Conservation (phyloP, 768 basidiomycete species). For the Leccinum disarticulatum region DNA sequence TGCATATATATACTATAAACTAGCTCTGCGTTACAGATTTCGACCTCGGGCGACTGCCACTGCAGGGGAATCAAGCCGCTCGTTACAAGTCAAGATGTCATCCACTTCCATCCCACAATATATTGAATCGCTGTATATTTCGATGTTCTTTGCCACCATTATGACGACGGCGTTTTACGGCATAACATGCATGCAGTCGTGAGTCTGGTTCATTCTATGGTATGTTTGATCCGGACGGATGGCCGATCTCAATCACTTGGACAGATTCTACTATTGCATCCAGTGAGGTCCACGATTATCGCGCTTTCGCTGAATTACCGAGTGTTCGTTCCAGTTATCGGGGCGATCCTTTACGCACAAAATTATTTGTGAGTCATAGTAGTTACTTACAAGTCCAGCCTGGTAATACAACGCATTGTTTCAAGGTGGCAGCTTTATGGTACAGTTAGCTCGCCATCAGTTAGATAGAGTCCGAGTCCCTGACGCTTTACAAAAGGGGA, state of each 20-base stretch:
- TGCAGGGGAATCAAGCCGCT: neutral
- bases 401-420: neutral
- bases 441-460: neutral
- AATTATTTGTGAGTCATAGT: slow-evolving; percentile 13
- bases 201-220: neutral
- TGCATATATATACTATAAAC: neutral
- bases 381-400: neutral
- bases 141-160: neutral
- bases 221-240: neutral
- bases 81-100: neutral
- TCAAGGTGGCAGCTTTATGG: slow-evolving; percentile 15
- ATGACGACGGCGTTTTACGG: neutral
- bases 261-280: neutral
- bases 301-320: neutral
- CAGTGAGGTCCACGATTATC: neutral
- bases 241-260: neutral
- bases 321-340: neutral
- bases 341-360: slow-evolving; percentile 3
- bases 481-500: slow-evolving; percentile 4
- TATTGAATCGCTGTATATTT: neutral
- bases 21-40: neutral
- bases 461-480: neutral
- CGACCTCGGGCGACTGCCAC: neutral
- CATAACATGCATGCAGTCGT: neutral
- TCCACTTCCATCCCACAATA: neutral